Conservation (phyloP, 345 rosid genomes). For the Linum usitatissimum region DNA sequence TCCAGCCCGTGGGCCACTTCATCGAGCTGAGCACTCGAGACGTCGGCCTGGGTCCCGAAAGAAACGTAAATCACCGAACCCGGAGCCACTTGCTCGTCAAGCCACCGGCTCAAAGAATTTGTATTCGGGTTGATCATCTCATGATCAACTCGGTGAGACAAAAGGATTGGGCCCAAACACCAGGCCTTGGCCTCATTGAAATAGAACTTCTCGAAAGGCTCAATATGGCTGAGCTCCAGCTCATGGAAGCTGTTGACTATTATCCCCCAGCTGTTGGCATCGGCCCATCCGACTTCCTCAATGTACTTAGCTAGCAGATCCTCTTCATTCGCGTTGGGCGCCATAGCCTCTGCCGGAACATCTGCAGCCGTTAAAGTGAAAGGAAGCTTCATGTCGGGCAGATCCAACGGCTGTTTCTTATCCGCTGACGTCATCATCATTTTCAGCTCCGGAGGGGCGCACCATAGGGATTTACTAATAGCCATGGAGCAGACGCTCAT, state of each 20-base stretch:
- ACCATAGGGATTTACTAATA: conserved; percentile 2
- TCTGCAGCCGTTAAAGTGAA: conserved; percentile 12
- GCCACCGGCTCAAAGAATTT: conserved; percentile 12
- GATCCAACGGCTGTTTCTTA: not conserved
- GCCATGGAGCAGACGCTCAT: conserved; percentile 19
- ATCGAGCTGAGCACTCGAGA: conserved; percentile 14
- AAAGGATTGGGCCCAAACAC: conserved; percentile 15
- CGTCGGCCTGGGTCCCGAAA: conserved; percentile 17
- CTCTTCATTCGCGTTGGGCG: not conserved
- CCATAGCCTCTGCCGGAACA: not conserved
- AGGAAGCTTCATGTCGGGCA: conserved; percentile 9
- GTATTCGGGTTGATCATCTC: too few relatives aligned
- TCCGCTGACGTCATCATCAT: not conserved
- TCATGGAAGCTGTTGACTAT: conserved; percentile 21
- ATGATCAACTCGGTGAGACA: too few relatives aligned
- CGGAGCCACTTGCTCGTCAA: conserved; percentile 1
- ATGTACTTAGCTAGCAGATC: not conserved
- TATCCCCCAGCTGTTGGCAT: conserved; percentile 17
- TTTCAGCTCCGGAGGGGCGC: not conserved
- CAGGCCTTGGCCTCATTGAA: conserved; percentile 14
- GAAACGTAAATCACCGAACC: conserved; percentile 13
- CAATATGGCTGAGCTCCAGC: conserved; percentile 10
- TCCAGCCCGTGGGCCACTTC: conserved; percentile 17
- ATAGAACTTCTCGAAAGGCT: conserved; percentile 17
- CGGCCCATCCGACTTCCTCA: conserved; percentile 9